A percentile compares a stretch with the other conserved stretches of the same genome.
Conservation (phyloP, 306 rosid species). For the Sicyos baderoa region DNA sequence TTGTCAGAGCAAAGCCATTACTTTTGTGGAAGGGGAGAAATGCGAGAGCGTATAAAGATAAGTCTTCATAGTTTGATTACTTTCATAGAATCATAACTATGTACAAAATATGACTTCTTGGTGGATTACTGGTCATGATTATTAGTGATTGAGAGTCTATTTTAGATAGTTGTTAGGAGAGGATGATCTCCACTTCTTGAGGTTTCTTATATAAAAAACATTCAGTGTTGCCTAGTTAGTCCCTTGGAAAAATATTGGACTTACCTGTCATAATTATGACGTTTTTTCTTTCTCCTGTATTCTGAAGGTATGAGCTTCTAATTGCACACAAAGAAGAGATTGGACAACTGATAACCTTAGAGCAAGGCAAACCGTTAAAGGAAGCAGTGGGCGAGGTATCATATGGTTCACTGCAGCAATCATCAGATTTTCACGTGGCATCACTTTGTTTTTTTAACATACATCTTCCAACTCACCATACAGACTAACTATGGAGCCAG, state of each 20-base stretch:
- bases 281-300: conserved; percentile 20
- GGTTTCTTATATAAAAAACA: too few species aligned
- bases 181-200: too few species aligned
- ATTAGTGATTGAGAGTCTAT: too few species aligned
- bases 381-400: conserved; percentile 89
- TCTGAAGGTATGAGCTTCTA: conserved; percentile 68
- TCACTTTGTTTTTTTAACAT: conserved; percentile 20
- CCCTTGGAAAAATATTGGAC: conserved; percentile 3
- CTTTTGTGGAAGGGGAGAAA: background rate
- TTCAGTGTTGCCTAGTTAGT: conserved; percentile 4
- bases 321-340: conserved; percentile 72
- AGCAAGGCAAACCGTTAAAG: conserved; percentile 91
- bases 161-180: too few species aligned
- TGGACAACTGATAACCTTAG: conserved; percentile 87
- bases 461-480: conserved; percentile 19
- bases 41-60: background rate
- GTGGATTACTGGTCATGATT: too few species aligned
- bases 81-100: too few species aligned
- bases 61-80: background rate
- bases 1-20: background rate
- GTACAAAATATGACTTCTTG: background rate
- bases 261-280: background rate
- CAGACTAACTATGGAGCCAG: conserved; percentile 72
- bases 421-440: background rate
- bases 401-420: background rate